These are phyloP conservation scores for Blastocystis sp. DNA, from an alignment of 352 stramenopile genomes.

Conservation along the genomic window DNA sequence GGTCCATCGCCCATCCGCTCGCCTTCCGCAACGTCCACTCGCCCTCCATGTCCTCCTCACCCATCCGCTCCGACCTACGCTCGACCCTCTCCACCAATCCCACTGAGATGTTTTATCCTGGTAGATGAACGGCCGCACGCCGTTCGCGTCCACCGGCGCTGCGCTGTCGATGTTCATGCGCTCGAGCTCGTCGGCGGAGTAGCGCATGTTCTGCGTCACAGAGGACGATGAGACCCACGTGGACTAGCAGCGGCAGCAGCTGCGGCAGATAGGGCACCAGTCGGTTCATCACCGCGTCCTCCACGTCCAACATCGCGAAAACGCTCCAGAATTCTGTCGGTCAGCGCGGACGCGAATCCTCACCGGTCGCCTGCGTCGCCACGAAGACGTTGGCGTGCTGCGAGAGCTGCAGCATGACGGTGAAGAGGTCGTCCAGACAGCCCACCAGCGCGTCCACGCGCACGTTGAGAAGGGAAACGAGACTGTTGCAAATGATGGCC, in stretches of 20 bases:
- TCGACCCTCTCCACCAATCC: neutral
- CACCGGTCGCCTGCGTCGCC: slow-evolving; percentile 39
- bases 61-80: neutral
- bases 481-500: slow-evolving; percentile 15
- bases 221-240: neutral
- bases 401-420: slow-evolving; percentile 36
- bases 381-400: slow-evolving; percentile 20
- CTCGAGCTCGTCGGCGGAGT: slow-evolving; percentile 26
- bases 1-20: slow-evolving; percentile 8
- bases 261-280: neutral
- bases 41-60: neutral
- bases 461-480: neutral
- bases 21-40: slow-evolving; percentile 41
- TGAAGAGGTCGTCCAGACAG: slow-evolving; percentile 14
- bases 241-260: neutral
- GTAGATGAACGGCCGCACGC: slow-evolving; percentile 35
- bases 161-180: neutral
- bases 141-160: neutral
- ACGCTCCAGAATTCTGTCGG: slow-evolving; percentile 21
- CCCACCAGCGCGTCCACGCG: neutral
- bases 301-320: neutral
- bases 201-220: slow-evolving; percentile 20
- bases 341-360: neutral
- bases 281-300: neutral
- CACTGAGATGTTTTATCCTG: slow-evolving; percentile 3